Evolutionary conservation across 805 yeast species (phyloP).

Genomic region (Zygotorulaspora danielsina): DNA sequence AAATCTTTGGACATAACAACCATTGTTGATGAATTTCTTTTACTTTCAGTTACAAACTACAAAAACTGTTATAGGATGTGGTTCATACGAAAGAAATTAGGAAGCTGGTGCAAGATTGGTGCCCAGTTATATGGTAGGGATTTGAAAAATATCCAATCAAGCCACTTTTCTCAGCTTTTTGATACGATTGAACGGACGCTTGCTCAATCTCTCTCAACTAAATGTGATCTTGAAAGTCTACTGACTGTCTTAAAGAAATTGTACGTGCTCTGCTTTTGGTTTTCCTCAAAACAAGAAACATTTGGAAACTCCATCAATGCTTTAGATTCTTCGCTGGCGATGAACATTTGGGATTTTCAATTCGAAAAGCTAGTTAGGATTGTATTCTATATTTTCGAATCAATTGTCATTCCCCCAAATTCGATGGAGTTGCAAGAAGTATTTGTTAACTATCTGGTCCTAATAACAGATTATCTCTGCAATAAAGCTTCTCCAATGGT

Average conservation of each 20-base stretch:
- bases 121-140: slow-evolving; percentile 14
- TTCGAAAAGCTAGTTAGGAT: slow-evolving; percentile 29
- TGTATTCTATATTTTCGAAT: slow-evolving; percentile 24
- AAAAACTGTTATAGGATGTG: slow-evolving; percentile 20
- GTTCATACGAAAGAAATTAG: slow-evolving; percentile 28
- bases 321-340: slow-evolving; percentile 19
- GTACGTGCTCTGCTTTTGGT: slow-evolving; percentile 26
- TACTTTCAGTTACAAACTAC: slow-evolving; percentile 18
- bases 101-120: slow-evolving; percentile 23
- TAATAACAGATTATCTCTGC: slow-evolving; percentile 17
- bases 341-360: slow-evolving; percentile 24
- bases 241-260: slow-evolving; percentile 12
- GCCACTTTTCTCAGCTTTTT: slow-evolving; percentile 9
- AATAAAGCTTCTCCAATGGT: slow-evolving; percentile 5
- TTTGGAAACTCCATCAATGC: slow-evolving; percentile 17
- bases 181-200: slow-evolving; percentile 18
- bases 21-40: slow-evolving; percentile 17
- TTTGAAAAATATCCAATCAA: slow-evolving; percentile 13
- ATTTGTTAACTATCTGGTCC: slow-evolving; percentile 17
- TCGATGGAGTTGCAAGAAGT: slow-evolving; percentile 10
- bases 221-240: slow-evolving; percentile 12
- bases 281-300: slow-evolving; percentile 14
- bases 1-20: slow-evolving; percentile 17
- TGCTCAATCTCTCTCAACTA: slow-evolving; percentile 14
- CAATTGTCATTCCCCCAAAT: slow-evolving; percentile 9